These are phyloP conservation scores for Melaleuca alternifolia DNA, from an alignment of 345 rosid species.

Conservation along the genomic window DNA sequence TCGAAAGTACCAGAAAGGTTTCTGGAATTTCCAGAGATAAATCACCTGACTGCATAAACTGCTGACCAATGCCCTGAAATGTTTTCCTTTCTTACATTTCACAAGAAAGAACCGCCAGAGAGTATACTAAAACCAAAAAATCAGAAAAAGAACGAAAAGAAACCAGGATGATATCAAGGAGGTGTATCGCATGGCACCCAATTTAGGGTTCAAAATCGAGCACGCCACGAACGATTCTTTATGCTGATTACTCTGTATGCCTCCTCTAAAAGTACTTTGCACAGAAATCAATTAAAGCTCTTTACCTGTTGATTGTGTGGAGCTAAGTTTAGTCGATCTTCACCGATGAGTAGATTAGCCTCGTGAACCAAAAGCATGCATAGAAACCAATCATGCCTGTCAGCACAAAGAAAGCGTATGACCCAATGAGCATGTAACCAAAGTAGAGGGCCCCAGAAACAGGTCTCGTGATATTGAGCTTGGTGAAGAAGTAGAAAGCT, in stretches of 20 bases:
- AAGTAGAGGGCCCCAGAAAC: constrained; percentile 75
- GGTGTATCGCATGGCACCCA: not conserved
- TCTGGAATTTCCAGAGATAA: not conserved
- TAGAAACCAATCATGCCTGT: constrained; percentile 83
- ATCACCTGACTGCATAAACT: not conserved
- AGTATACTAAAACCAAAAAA: not conserved
- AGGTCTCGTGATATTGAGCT: constrained; percentile 81
- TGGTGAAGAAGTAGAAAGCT: constrained; percentile 76
- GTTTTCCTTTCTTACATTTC: not conserved
- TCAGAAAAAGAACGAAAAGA: not conserved
- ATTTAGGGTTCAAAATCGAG: not conserved
- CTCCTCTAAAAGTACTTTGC: not conserved
- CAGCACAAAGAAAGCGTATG: constrained; percentile 70
- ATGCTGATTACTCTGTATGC: not conserved
- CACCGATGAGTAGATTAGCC: constrained; percentile 80
- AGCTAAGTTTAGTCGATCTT: constrained; percentile 40
- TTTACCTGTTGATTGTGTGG: not conserved
- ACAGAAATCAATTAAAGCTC: not conserved
- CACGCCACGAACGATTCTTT: not conserved
- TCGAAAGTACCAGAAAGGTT: not conserved
- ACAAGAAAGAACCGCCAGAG: not conserved
- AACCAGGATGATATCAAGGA: not conserved
- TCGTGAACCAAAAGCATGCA: constrained; percentile 87
- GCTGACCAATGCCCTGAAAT: not conserved
- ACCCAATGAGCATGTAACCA: constrained; percentile 76